phyloP scores from a whole-genome alignment of 179 eudicot species.

The Actinidia polygama region DNA sequence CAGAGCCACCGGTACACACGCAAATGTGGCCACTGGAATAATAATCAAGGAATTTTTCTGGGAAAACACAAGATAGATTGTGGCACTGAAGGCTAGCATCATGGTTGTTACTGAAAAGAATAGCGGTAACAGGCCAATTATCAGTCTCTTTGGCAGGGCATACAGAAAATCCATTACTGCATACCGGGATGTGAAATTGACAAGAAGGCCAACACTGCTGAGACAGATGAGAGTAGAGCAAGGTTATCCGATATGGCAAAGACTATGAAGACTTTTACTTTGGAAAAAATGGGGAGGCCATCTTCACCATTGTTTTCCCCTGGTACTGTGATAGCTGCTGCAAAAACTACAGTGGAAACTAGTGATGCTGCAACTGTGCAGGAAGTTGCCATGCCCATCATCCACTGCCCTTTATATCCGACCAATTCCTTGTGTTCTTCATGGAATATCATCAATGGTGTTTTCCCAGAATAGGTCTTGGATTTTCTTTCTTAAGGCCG shows the following conservation, averaged over 20 bases:
- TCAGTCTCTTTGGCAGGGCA: neutral
- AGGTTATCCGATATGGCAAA: neutral
- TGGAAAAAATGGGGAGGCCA: neutral
- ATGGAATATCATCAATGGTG: constrained; percentile 13
- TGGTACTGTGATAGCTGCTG: constrained; percentile 4
- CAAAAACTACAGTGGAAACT: constrained; percentile 2
- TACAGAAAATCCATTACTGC: neutral
- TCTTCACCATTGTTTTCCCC: neutral
- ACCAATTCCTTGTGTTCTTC: constrained; percentile 22
- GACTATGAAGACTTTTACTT: neutral
- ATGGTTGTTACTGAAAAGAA: neutral
- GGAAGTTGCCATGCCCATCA: constrained; percentile 17
- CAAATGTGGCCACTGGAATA: neutral
- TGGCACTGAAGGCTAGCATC: neutral
- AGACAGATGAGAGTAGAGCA: neutral
- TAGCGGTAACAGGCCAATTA: neutral
- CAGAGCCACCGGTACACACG: neutral
- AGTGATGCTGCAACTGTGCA: constrained; percentile 23
- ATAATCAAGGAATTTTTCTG: neutral
- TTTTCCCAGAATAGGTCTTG: constrained; percentile 10
- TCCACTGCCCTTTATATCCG: constrained; percentile 21
- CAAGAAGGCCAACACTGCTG: neutral
- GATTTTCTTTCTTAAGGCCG: constrained; percentile 1
- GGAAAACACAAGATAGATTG: neutral
- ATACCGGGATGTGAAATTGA: neutral